Conservation (phyloP, 2,329 filamentous ascomycete species). For the Plectosphaerella cucumerina region DNA sequence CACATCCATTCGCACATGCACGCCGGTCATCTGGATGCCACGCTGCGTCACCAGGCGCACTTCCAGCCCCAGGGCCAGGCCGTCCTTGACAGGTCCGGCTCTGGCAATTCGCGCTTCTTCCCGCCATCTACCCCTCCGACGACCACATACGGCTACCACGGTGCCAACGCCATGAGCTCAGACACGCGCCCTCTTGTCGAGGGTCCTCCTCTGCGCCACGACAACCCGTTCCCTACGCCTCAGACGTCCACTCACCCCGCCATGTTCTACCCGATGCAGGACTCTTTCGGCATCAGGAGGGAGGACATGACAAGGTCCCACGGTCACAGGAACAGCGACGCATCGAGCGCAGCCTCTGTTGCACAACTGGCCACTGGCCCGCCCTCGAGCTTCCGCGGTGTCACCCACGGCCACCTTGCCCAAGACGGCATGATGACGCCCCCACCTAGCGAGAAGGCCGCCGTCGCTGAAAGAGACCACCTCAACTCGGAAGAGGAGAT, state of each 20-base stretch:
- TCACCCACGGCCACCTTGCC: slow-evolving; percentile 29
- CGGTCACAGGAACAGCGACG: slow-evolving; percentile 28
- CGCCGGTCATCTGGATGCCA: slow-evolving; percentile 17
- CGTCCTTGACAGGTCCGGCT: neutral
- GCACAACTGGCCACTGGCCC: slow-evolving; percentile 28
- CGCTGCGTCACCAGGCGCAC: slow-evolving; percentile 18
- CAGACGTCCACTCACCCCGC: slow-evolving; percentile 21
- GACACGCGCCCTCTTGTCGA: neutral
- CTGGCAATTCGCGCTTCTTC: neutral
- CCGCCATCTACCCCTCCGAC: slow-evolving; percentile 1
- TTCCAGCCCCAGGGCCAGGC: slow-evolving; percentile 10
- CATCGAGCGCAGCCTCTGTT: slow-evolving; percentile 33
- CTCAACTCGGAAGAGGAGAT: slow-evolving; percentile 74
- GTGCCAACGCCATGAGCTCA: neutral
- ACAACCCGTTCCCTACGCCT: slow-evolving; percentile 15
- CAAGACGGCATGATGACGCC: slow-evolving; percentile 33
- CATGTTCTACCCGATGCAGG: slow-evolving; percentile 8
- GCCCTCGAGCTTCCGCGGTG: slow-evolving; percentile 19
- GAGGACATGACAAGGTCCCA: slow-evolving; percentile 9
- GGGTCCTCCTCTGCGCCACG: slow-evolving; percentile 1
- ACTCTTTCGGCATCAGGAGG: slow-evolving; percentile 1
- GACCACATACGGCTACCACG: slow-evolving; percentile 7
- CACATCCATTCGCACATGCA: slow-evolving; percentile 15
- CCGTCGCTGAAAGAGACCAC: slow-evolving; percentile 48
- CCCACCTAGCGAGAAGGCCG: slow-evolving; percentile 30